Base-by-base conservation (phyloP, 2,329 filamentous ascomycete genomes). In the Purpureocillium lavendulum region DNA sequence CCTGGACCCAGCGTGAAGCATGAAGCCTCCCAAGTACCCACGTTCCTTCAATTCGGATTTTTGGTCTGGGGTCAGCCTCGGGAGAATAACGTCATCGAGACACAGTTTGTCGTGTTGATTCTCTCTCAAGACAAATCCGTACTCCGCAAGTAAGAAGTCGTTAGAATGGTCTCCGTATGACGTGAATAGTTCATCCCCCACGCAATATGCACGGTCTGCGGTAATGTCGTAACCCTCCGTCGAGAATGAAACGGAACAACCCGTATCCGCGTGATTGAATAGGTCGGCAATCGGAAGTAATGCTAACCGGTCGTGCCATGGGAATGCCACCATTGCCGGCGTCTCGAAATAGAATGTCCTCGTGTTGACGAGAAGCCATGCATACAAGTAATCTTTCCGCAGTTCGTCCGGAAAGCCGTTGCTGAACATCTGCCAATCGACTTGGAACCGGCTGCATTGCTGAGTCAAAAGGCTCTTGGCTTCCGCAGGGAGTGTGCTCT, bases 131-230 rank as follows among this genome's bases (percentile, higher is more conserved):
- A 70, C 54, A 47, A 76, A 76, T 4, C 72, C 72, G 47, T 76
- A 89, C 58, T 88, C 84, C 0, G 76, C 71, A 1, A 88, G 69
- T 14, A 88, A 60, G 48, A 84, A 83, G 53, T 88, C 84, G 45
- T 86, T 85, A 21, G 71, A 71, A 54, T 88, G 84, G 1, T 69
- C 57, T 3, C 84, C 84, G 50, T 89, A 89, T 21, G 73, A 77
- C 18, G 84, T 76, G 43, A 72, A 75, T 1, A 89, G 62, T 60
- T 88, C 84, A 15, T 83, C 75, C 8, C 77, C 79, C 2, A 57
- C 50, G 2, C 54, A 55, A 47, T 83, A 82, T 1, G 61, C 55
- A 2, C 66, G 58, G 39, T 73, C 64, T 2, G 75, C 68, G 10
- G 58, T 65, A 35, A 84, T 65, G n/a, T 62, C 66, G 58, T 77